Percentiles rank a stretch among this genome's conserved stretches.
Conservation (phyloP, 306 rosid genomes). For the Cicer pinnatifidum region DNA sequence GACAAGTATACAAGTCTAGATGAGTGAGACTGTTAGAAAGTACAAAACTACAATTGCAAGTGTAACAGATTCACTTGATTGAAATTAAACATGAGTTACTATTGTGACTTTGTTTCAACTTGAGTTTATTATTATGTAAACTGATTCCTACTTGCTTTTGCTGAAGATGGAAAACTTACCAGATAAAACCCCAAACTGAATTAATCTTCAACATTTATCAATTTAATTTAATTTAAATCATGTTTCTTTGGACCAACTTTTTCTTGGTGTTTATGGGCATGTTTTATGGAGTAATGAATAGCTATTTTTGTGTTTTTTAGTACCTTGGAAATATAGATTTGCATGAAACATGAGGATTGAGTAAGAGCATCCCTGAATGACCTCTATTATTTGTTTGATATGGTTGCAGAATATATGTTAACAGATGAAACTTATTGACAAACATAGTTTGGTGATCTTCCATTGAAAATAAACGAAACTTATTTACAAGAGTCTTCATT, state of each 20-base stretch:
- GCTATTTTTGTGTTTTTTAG: background rate
- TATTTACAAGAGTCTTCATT: no score
- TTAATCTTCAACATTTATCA: slow-evolving; percentile 9
- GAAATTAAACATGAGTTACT: slow-evolving; percentile 27
- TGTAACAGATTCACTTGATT: slow-evolving; percentile 8
- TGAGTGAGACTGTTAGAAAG: background rate
- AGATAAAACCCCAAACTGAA: slow-evolving; percentile 22
- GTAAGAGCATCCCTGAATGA: slow-evolving; percentile 3
- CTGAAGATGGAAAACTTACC: slow-evolving; percentile 30
- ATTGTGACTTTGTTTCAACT: slow-evolving; percentile 7
- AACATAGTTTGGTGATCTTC: no score
- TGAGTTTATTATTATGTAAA: background rate
- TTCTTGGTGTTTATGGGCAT: slow-evolving; percentile 15
- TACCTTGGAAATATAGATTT: background rate
- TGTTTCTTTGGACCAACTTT: background rate
- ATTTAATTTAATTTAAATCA: background rate
- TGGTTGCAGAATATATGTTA: no score
- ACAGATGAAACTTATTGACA: no score
- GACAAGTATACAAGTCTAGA: slow-evolving; percentile 11
- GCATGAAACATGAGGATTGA: slow-evolving; percentile 7
- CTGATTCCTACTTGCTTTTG: slow-evolving; percentile 6
- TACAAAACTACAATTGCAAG: slow-evolving; percentile 24
- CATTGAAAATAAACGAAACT: no score
- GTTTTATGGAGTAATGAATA: background rate
- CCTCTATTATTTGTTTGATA: background rate